These are phyloP conservation scores for Hypomyces perniciosus DNA, from an alignment of 2,329 filamentous ascomycete genomes.

Conservation along the genomic window DNA sequence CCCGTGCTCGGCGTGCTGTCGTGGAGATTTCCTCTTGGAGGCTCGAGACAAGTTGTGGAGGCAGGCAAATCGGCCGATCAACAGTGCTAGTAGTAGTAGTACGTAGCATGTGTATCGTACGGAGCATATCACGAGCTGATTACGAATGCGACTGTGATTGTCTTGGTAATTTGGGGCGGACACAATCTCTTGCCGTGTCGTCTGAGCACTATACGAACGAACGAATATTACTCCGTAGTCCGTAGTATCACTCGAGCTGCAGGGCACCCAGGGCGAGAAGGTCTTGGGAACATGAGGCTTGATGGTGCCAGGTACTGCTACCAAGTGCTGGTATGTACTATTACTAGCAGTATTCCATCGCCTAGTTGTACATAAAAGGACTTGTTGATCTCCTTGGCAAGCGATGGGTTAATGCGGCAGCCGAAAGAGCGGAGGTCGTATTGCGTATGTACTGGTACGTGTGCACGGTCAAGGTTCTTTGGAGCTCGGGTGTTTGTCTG, in stretches of 20 bases:
- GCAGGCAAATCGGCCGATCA: neutral
- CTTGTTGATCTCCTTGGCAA: constrained; percentile 5
- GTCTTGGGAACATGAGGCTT: constrained; percentile 5
- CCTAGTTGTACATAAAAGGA: neutral
- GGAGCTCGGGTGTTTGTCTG: constrained; percentile 7
- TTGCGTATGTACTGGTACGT: constrained; percentile 1
- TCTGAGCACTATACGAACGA: neutral
- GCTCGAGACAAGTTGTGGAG: neutral
- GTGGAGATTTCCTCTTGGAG: constrained; percentile 10
- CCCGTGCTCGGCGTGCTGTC: constrained; percentile 3
- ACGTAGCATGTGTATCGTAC: neutral
- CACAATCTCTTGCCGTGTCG: neutral
- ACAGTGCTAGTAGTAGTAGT: neutral
- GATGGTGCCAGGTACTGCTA: constrained; percentile 8
- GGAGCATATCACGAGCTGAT: neutral
- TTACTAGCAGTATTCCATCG: no score
- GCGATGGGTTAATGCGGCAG: constrained; percentile 11
- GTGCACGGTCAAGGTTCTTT: neutral
- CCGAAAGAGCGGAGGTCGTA: constrained; percentile 5
- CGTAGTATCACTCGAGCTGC: constrained; percentile 5
- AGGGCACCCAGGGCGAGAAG: constrained; percentile 5
- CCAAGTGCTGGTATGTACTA: neutral
- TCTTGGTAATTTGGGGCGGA: neutral
- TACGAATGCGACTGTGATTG: neutral
- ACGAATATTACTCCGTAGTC: neutral